These are phyloP conservation scores for Pseudozyma pruni DNA, from an alignment of 1,284 basidiomycete genomes.

Conservation along the genomic window DNA sequence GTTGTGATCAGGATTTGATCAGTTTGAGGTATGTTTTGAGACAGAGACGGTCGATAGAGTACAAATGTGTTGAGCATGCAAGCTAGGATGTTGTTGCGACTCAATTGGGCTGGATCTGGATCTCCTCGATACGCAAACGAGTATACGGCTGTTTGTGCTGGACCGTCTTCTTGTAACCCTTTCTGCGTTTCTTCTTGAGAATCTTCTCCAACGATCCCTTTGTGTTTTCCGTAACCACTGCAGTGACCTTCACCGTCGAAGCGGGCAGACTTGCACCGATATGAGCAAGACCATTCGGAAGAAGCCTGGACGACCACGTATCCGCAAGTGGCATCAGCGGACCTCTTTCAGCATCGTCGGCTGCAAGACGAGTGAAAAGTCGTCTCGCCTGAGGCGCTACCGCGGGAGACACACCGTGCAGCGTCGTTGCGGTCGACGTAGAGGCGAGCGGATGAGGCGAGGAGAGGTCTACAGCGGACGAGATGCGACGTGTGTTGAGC, in stretches of 20 bases:
- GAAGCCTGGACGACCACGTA: conserved; percentile 57
- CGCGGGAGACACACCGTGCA: conserved; percentile 18
- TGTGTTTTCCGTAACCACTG: conserved; percentile 95
- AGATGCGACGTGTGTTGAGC: conserved; percentile 42
- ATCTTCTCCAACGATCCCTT: conserved; percentile 90
- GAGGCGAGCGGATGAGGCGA: neutral
- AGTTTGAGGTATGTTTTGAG: no score
- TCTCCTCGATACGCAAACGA: conserved; percentile 70
- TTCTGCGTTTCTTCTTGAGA: conserved; percentile 96
- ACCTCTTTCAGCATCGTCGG: conserved; percentile 3
- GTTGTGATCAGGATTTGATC: no score
- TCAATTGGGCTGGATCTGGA: conserved; percentile 53
- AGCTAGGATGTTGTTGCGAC: neutral
- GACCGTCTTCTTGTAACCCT: conserved; percentile 87
- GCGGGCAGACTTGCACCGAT: conserved; percentile 53
- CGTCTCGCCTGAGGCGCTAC: conserved; percentile 25
- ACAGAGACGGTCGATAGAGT: no score
- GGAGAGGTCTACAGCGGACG: conserved; percentile 29
- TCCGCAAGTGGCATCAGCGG: conserved; percentile 34
- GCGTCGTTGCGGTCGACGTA: neutral
- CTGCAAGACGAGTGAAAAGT: conserved; percentile 27
- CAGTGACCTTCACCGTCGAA: conserved; percentile 76
- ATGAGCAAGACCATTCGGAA: conserved; percentile 61
- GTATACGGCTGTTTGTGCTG: conserved; percentile 94
- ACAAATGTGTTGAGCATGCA: conserved; percentile 2